Percentiles rank a stretch among this genome's conserved stretches.
These are phyloP conservation scores for Fusarium albosuccineum DNA, from an alignment of 2,329 filamentous ascomycete genomes.

Conservation along the genomic window DNA sequence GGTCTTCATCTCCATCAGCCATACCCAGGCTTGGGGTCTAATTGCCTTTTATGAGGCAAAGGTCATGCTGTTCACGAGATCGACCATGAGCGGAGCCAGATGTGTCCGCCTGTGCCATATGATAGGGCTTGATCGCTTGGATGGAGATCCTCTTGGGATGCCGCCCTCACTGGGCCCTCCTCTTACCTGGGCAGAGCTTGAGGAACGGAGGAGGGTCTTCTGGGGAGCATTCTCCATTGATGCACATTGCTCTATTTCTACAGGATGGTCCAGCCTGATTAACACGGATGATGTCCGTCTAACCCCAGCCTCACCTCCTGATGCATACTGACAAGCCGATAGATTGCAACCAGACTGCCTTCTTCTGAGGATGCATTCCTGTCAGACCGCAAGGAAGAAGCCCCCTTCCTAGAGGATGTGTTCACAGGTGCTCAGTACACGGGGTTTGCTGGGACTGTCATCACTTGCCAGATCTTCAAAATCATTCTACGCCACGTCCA, in stretches of 20 bases:
- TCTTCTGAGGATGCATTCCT: slow-evolving; percentile 82
- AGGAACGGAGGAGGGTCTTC: slow-evolving; percentile 85
- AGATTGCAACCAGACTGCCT: slow-evolving; percentile 85
- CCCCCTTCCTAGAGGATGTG: slow-evolving; percentile 73
- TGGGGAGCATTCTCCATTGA: slow-evolving; percentile 89
- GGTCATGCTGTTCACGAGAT: slow-evolving; percentile 85
- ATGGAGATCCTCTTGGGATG: slow-evolving; percentile 73
- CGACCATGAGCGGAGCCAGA: slow-evolving; percentile 84
- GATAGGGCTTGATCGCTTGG: slow-evolving; percentile 85
- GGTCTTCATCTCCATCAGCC: slow-evolving; percentile 80
- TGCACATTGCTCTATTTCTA: slow-evolving; percentile 87
- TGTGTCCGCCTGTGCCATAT: slow-evolving; percentile 80
- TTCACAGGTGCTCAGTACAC: slow-evolving; percentile 75
- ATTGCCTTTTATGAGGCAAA: slow-evolving; percentile 86
- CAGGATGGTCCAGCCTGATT: slow-evolving; percentile 88
- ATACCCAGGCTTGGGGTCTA: slow-evolving; percentile 85
- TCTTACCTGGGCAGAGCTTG: slow-evolving; percentile 81
- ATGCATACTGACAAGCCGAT: slow-evolving; percentile 12
- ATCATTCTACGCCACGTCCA: slow-evolving; percentile 86
- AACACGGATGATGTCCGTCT: slow-evolving; percentile 74
- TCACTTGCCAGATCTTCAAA: slow-evolving; percentile 85
- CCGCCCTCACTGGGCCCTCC: slow-evolving; percentile 81
- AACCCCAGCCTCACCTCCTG: neutral
- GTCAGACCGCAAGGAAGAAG: slow-evolving; percentile 72
- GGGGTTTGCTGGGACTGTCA: slow-evolving; percentile 77